Evolutionary conservation across 805 yeast genomes (phyloP).

Genomic region (Schwanniomyces pseudopolymorphus): DNA sequence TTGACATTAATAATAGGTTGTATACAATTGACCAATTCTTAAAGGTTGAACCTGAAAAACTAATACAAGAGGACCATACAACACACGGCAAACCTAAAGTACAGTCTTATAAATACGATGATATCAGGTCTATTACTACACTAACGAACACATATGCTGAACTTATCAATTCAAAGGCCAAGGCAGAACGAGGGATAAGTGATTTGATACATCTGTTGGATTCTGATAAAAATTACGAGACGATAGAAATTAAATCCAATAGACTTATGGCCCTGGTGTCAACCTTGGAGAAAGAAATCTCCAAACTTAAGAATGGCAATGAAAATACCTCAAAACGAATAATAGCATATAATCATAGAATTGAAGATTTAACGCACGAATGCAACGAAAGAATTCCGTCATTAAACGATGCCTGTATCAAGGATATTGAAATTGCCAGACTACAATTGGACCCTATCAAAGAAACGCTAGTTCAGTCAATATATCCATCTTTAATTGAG

Average conservation of each 20-base stretch:
- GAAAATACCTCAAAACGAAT: slow-evolving; percentile 23
- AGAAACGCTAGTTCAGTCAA: slow-evolving; percentile 19
- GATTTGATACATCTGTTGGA: slow-evolving; percentile 6
- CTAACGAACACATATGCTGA: slow-evolving; percentile 28
- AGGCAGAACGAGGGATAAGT: slow-evolving; percentile 18
- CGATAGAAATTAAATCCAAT: slow-evolving; percentile 1
- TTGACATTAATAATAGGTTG: slow-evolving; percentile 18
- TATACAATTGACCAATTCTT: slow-evolving; percentile 16
- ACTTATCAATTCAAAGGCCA: slow-evolving; percentile 22
- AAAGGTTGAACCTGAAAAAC: neutral
- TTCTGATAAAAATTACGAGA: slow-evolving; percentile 6
- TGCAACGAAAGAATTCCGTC: slow-evolving; percentile 15
- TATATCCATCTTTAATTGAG: slow-evolving; percentile 22
- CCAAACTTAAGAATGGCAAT: slow-evolving; percentile 20
- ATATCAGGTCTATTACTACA: slow-evolving; percentile 25
- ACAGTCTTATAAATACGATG: slow-evolving; percentile 28
- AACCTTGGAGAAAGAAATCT: slow-evolving; percentile 14
- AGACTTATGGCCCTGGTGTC: slow-evolving; percentile 7
- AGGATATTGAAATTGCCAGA: slow-evolving; percentile 23
- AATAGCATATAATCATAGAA: slow-evolving; percentile 18
- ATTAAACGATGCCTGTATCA: slow-evolving; percentile 13
- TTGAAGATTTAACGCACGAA: slow-evolving; percentile 16
- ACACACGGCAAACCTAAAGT: neutral
- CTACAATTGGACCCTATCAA: slow-evolving; percentile 28
- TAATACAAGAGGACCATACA: neutral